These are phyloP conservation scores for Suillus ampliporus DNA, from an alignment of 768 basidiomycete species.

Conservation along the genomic window DNA sequence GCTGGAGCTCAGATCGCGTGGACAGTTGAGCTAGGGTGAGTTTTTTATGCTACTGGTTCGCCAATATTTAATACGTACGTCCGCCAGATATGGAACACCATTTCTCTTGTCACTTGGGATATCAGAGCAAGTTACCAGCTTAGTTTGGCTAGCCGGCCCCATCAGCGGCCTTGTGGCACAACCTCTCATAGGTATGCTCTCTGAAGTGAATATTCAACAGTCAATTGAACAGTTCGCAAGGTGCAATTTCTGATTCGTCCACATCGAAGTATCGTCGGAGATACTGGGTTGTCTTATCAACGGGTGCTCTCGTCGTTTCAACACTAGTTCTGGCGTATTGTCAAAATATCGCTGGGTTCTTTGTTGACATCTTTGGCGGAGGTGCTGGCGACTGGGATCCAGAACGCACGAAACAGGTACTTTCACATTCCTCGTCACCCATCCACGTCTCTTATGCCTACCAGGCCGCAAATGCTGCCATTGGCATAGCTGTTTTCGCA, in stretches of 20 bases:
- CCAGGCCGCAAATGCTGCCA: slow-evolving; percentile 73
- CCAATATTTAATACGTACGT: neutral
- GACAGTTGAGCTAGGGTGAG: slow-evolving; percentile 94
- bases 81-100: slow-evolving; percentile 88
- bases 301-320: slow-evolving; percentile 76
- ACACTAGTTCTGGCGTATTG: slow-evolving; percentile 87
- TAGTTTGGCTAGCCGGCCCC: slow-evolving; percentile 96
- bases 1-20: slow-evolving; percentile 94
- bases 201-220: slow-evolving; percentile 4
- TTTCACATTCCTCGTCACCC: slow-evolving; percentile 24
- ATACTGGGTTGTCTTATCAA: slow-evolving; percentile 93
- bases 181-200: slow-evolving; percentile 85
- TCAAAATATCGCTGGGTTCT: slow-evolving; percentile 65
- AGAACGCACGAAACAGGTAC: slow-evolving; percentile 62
- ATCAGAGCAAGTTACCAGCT: slow-evolving; percentile 87
- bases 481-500: slow-evolving; percentile 83
- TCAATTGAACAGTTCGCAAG: slow-evolving; percentile 43
- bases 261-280: slow-evolving; percentile 88
- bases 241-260: slow-evolving; percentile 95
- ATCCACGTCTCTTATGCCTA: neutral
- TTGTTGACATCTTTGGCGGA: slow-evolving; percentile 78
- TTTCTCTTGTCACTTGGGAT: slow-evolving; percentile 83
- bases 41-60: slow-evolving; percentile 8
- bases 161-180: slow-evolving; percentile 95
- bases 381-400: slow-evolving; percentile 92